Percentiles rank a stretch among this genome's conserved stretches.
Evolutionary conservation across 2,329 filamentous ascomycete species (phyloP).

Genomic region (Pleoardoris graminearum): DNA sequence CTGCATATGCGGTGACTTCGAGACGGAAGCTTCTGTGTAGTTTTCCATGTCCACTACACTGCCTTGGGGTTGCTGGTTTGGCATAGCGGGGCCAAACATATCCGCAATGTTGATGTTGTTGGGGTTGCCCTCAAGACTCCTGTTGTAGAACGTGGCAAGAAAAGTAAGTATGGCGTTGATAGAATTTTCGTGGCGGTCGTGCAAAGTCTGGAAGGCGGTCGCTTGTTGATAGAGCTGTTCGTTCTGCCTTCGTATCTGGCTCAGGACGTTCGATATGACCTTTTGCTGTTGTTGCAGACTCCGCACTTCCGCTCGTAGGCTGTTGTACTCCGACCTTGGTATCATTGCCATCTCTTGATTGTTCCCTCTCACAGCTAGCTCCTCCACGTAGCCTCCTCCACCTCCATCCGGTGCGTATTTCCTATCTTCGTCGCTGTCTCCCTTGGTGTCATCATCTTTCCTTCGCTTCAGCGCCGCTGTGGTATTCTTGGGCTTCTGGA

Average conservation of each 20-base stretch:
- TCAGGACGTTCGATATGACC: conserved; percentile 81
- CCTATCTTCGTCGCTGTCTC: conserved; percentile 70
- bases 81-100: conserved; percentile 77
- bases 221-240: conserved; percentile 87
- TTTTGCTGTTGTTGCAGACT: conserved; percentile 84
- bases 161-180: conserved; percentile 99
- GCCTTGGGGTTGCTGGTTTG: conserved; percentile 58
- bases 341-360: conserved; percentile 55
- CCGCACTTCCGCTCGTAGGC: conserved; percentile 77
- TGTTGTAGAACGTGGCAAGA: conserved; percentile 92
- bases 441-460: conserved; percentile 62
- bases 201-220: conserved; percentile 83
- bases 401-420: conserved; percentile 51
- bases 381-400: conserved; percentile 46
- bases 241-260: conserved; percentile 80
- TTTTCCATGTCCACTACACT: conserved; percentile 67
- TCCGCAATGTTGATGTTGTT: conserved; percentile 77
- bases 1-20: conserved; percentile 41
- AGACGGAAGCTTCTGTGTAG: conserved; percentile 46
- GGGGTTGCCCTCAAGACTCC: conserved; percentile 83
- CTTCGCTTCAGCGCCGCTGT: conserved; percentile 53
- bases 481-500: conserved; percentile 88
- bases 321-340: conserved; percentile 72
- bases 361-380: conserved; percentile 39
- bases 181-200: conserved; percentile 96